Conservation (phyloP, 164 flowering plant genomes). For the Akebia trifoliata region DNA sequence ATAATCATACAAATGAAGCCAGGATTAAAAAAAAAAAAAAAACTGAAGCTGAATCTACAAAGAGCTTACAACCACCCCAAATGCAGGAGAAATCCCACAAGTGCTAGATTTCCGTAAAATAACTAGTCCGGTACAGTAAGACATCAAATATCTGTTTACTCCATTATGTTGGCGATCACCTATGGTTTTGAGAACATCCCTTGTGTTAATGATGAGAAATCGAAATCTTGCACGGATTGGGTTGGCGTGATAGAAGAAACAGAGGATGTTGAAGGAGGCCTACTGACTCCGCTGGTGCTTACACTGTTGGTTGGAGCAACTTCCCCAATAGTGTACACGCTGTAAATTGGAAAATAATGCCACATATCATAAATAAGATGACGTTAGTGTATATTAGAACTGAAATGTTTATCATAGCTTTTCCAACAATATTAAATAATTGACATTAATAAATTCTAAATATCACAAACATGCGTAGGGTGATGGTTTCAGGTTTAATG, state of each 20-base stretch:
- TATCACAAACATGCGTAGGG: no score
- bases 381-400: no score
- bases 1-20: constrained; percentile 32
- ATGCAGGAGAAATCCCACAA: constrained; percentile 19
- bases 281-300: constrained; percentile 26
- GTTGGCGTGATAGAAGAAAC: constrained; percentile 30
- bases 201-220: constrained; percentile 45
- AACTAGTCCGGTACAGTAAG: constrained; percentile 19
- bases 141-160: not conserved
- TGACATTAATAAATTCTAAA: no score
- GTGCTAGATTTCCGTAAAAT: constrained; percentile 21
- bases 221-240: constrained; percentile 48
- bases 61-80: constrained; percentile 34
- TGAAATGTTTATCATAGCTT: no score
- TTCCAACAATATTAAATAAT: no score
- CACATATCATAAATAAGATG: no score
- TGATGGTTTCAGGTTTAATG: no score
- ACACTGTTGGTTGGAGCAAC: constrained; percentile 37
- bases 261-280: constrained; percentile 38
- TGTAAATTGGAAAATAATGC: constrained; percentile 21
- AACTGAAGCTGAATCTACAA: constrained; percentile 29
- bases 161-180: constrained; percentile 1
- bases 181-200: constrained; percentile 61
- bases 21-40: constrained; percentile 8
- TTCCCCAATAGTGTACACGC: constrained; percentile 39